Evolutionary conservation across 805 yeast species (phyloP).

Genomic region (Saccharomycopsis schoenii): DNA sequence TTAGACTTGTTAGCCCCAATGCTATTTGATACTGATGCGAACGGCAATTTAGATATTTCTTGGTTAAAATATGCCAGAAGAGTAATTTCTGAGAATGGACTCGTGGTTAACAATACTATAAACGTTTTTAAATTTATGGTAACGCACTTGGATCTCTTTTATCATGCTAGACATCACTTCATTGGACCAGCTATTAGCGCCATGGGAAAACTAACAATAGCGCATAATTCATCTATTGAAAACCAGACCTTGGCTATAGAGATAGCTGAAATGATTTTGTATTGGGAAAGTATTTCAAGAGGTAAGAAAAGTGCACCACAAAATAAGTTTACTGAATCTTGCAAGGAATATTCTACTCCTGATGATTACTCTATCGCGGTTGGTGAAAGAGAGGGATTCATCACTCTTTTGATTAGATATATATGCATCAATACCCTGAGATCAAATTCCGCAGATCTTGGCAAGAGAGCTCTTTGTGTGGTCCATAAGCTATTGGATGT

Average conservation of each 20-base stretch:
- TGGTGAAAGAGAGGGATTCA: conserved; percentile 78
- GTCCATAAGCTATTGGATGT: conserved; percentile 64
- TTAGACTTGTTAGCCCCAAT: conserved; percentile 84
- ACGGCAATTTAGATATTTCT: conserved; percentile 24
- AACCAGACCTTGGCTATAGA: conserved; percentile 83
- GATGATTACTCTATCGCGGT: conserved; percentile 55
- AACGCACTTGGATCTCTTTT: conserved; percentile 76
- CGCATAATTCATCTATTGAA: conserved; percentile 69
- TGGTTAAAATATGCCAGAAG: conserved; percentile 97
- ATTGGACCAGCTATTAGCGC: conserved; percentile 83
- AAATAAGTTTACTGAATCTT: conserved; percentile 27
- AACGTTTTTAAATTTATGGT: conserved; percentile 87
- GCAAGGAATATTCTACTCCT: conserved; percentile 33
- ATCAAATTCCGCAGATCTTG: conserved; percentile 73
- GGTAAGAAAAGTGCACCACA: conserved; percentile 9
- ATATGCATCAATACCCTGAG: conserved; percentile 80
- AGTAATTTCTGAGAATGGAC: conserved; percentile 83
- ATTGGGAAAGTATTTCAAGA: conserved; percentile 65
- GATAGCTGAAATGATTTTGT: conserved; percentile 70
- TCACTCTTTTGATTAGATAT: conserved; percentile 79
- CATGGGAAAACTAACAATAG: conserved; percentile 78
- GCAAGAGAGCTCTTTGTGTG: conserved; percentile 74
- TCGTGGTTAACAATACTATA: conserved; percentile 55
- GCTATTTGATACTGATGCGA: conserved; percentile 54
- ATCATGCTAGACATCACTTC: conserved; percentile 78